Evolutionary conservation across 305 asterid genomes (phyloP), one percentile per base, ranked within the genome.

Genomic region (Rubia tinctorum): DNA sequence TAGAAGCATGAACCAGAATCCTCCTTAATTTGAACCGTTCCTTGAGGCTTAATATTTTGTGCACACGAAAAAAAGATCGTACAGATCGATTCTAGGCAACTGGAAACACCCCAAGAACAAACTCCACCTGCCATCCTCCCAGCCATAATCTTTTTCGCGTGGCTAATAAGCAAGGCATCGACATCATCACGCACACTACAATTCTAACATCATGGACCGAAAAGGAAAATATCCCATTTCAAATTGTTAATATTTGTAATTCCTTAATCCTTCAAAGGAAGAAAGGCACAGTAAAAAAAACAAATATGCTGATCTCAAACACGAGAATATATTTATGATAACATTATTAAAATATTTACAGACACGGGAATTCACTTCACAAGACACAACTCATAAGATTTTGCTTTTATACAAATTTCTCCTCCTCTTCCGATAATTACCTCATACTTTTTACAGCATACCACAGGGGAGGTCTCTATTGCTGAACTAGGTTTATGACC

Each of bases 381-480:
- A 71, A 73, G 51, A 75, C 71, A 76, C 51, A 37, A 65, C 58
- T 72, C 65, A 27, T 76, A 71, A 22, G 27, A 79, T 62, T 37
- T 64, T 25, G 74, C 42, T 55, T 76, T 80, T 75, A 25, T 77
- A 91, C 91, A 88, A n/a, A 76, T 74, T 85, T 65, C 73, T 80
- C 80, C 55, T 76, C 85, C 71, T 82, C 74, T 71, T 39, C 82
- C 81, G 88, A 5, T 14, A 15, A 51, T 14, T 5, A 68, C 81
- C 55, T 82, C 37, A 34, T 34, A 34, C 37, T 88, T 88, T 85
- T 86, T 87, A 88, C 90, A 88, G 84, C 81, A 82, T 82, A 13
- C 20, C 80, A 78, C 88, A 86, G 15, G 45, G 15, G 85, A 79
- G 88, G 80, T 83, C 63, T 71, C 81, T 68, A 42, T 51, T 85